Percentiles rank a stretch among this genome's conserved stretches.
phyloP scores from a whole-genome alignment of 2,329 filamentous ascomycete genomes.

The Neonectria coccinea region DNA sequence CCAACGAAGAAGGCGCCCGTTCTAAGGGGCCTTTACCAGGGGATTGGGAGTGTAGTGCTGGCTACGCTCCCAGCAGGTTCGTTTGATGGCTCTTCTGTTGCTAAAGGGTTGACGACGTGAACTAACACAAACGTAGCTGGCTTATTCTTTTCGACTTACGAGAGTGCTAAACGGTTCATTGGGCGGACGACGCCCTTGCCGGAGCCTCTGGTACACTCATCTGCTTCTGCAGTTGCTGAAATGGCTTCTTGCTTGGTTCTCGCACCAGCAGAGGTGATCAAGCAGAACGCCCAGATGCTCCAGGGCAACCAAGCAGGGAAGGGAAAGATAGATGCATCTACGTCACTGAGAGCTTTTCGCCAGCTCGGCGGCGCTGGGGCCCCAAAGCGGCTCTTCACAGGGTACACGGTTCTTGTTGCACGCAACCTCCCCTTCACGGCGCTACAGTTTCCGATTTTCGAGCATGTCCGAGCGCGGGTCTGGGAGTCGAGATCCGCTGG shows the following conservation, averaged over 20 bases:
- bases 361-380: slow-evolving; percentile 66
- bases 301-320: slow-evolving; percentile 44
- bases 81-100: slow-evolving; percentile 26
- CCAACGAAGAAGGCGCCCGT: slow-evolving; percentile 65
- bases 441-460: slow-evolving; percentile 89
- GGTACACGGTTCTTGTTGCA: slow-evolving; percentile 84
- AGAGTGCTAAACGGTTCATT: slow-evolving; percentile 76
- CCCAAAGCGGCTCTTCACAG: slow-evolving; percentile 70
- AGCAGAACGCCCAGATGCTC: slow-evolving; percentile 93
- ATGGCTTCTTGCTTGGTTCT: slow-evolving; percentile 87
- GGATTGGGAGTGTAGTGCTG: slow-evolving; percentile 84
- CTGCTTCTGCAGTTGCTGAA: slow-evolving; percentile 81
- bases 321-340: slow-evolving; percentile 44
- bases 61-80: slow-evolving; percentile 88
- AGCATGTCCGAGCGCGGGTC: slow-evolving; percentile 71
- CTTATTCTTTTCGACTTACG: slow-evolving; percentile 91
- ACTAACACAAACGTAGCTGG: slow-evolving; percentile 66
- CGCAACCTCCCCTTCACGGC: slow-evolving; percentile 90
- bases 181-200: slow-evolving; percentile 67
- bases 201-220: slow-evolving; percentile 76
- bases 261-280: slow-evolving; percentile 89
- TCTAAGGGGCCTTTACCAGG: slow-evolving; percentile 85
- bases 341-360: slow-evolving; percentile 62
- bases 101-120: background rate
- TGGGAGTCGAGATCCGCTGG: slow-evolving; percentile 51